Evolutionary conservation across 2,329 filamentous ascomycete genomes (phyloP).

Genomic region (Fusarium sp.): DNA sequence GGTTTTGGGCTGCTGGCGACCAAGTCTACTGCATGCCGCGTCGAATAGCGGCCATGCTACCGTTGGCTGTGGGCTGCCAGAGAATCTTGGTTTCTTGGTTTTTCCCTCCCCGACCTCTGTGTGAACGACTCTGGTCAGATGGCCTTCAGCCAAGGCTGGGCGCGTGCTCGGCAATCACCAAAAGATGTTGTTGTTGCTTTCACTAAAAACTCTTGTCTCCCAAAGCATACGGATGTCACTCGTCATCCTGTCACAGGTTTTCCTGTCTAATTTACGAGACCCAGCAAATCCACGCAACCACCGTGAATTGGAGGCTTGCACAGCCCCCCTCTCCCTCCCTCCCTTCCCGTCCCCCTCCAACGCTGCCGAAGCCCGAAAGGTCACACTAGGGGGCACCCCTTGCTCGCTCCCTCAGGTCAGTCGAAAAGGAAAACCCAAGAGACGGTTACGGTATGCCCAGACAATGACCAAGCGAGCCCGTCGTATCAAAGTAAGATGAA

Average conservation of each 20-base stretch:
- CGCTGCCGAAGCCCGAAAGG: constrained; percentile 31
- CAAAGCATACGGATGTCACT: not conserved
- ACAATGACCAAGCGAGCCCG: not conserved
- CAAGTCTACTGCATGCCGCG: constrained; percentile 3
- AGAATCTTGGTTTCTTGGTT: not conserved
- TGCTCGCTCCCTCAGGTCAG: constrained; percentile 7
- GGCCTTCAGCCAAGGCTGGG: constrained; percentile 25
- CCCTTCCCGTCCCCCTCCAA: constrained; percentile 19
- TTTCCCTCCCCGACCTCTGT: not conserved
- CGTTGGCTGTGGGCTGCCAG: constrained; percentile 1
- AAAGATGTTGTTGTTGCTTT: not conserved
- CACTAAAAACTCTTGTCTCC: not conserved
- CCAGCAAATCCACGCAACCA: constrained; percentile 5
- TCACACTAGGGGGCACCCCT: constrained; percentile 10
- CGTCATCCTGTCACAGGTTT: constrained; percentile 21
- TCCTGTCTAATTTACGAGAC: constrained; percentile 32
- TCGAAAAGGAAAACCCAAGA: not conserved
- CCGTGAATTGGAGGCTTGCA: constrained; percentile 30
- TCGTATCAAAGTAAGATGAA: not conserved
- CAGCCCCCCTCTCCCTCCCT: constrained; percentile 31
- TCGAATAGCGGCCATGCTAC: not conserved
- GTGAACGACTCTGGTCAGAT: constrained; percentile 23
- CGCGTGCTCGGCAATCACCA: not conserved
- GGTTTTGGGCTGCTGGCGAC: constrained; percentile 10
- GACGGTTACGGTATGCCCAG: not conserved